Base-by-base conservation (phyloP, 805 yeast species). In the Candida peoriensis region DNA sequence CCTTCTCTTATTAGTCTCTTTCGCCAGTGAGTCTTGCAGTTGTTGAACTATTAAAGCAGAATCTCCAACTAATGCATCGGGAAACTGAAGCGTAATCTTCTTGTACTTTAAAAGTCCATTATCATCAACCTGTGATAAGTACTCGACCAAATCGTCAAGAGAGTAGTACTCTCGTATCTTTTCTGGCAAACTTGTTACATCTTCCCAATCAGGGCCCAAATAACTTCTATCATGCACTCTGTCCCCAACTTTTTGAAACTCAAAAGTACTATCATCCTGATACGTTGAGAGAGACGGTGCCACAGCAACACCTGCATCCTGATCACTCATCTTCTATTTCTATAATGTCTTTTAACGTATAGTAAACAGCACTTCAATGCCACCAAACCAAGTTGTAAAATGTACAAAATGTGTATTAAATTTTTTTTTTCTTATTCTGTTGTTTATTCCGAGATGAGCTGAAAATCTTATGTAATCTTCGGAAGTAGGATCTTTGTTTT, bases 1-100 rank as follows among this genome's bases (percentile, higher is more conserved):
- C 13, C 53, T 54, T 7, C 36, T 42, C 13, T 41, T 41, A 4
- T 42, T 21, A 24, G 43, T 31, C 15, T 47, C 40, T 14, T n/a
- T 22, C 3, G 21, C 29, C 23, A 45, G 15, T 4, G 38, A 44
- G 5, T 56, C 60, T 49, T 72, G 83, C 17, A 82, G 44, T 26
- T 64, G 58, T 38, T 76, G 76, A 0, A 76, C 75, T 1, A 90
- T 74, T 14, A 78, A 67, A 1, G 90, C 76, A 1, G 96, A 79
- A 55, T 90, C 97, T 26, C 78, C 68, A 2, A 93, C 74, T 24
- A 89, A 61, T 5, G 61, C 40, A 55, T 94, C 98, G 0, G 97
- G 97, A 45, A 93, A 90, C 59, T 93, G 98, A 21, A 93, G 63
- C 0, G 97, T 88, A 2, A 89, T 71, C 18, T 70, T 65, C 29